phyloP scores from a whole-genome alignment of 1,139 yeast species.

The Candida sp. region DNA sequence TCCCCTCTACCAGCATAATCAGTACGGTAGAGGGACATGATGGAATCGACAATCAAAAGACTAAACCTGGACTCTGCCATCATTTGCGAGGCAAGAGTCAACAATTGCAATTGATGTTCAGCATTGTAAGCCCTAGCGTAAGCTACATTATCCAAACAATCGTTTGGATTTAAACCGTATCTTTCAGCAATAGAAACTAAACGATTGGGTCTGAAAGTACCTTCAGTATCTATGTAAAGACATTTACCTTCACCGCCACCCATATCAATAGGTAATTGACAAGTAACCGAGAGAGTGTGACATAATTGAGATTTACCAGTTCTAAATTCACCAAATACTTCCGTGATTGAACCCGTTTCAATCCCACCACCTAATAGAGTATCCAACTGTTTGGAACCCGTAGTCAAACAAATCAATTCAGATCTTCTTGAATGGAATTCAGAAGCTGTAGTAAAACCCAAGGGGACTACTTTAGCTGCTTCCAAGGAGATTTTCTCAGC shows the following conservation, averaged over 20 bases:
- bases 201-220: constrained; percentile 92
- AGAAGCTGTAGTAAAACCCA: constrained; percentile 98
- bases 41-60: constrained; percentile 86
- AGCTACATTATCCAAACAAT: constrained; percentile 93
- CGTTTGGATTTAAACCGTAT: constrained; percentile 91
- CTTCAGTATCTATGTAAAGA: constrained; percentile 94
- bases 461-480: constrained; percentile 85
- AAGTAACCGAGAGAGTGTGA: constrained; percentile 95
- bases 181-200: constrained; percentile 87
- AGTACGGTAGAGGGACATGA: constrained; percentile 94
- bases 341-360: constrained; percentile 97
- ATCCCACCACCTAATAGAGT: constrained; percentile 95
- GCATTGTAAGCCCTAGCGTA: constrained; percentile 97
- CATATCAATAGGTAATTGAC: constrained; percentile 95
- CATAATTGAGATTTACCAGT: constrained; percentile 98
- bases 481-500: constrained; percentile 83
- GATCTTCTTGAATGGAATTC: constrained; percentile 90
- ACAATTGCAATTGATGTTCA: constrained; percentile 86
- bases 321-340: constrained; percentile 95
- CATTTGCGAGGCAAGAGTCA: constrained; percentile 92
- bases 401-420: constrained; percentile 87
- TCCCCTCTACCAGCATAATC: constrained; percentile 98
- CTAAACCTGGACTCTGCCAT: constrained; percentile 90
- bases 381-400: constrained; percentile 94
- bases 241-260: constrained; percentile 99